phyloP scores from a whole-genome alignment of 371 early-diverging fungal genomes.

The Apophysomyces sp. region DNA sequence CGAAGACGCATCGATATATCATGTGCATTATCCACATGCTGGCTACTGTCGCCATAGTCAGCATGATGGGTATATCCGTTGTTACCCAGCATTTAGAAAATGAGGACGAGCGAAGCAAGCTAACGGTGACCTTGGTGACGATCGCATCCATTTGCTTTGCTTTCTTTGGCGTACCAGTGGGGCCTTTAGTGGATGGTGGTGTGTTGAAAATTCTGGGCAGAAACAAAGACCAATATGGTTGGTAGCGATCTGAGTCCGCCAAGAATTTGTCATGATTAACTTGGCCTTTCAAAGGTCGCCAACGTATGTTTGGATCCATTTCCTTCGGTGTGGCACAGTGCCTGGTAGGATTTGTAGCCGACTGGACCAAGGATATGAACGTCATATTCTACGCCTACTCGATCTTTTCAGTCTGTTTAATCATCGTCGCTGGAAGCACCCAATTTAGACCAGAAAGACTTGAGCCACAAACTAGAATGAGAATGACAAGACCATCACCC shows the following conservation, averaged over 20 bases:
- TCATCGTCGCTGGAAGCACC: constrained; percentile 41
- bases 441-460: constrained; percentile 46
- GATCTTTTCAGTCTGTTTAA: constrained; percentile 41
- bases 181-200: constrained; percentile 52
- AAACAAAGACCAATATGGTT: constrained; percentile 52
- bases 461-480: constrained; percentile 1
- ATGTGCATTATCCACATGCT: constrained; percentile 53
- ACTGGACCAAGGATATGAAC: constrained; percentile 52
- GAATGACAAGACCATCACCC: not conserved
- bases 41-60: constrained; percentile 51
- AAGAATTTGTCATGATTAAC: not conserved
- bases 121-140: constrained; percentile 41
- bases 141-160: constrained; percentile 51
- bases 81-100: constrained; percentile 32
- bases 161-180: constrained; percentile 53
- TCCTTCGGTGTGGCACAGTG: constrained; percentile 50
- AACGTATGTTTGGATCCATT: constrained; percentile 56
- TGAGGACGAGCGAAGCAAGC: constrained; percentile 21
- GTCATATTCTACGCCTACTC: constrained; percentile 52
- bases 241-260: not conserved
- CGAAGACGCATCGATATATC: constrained; percentile 47
- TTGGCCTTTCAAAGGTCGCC: constrained; percentile 26
- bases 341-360: constrained; percentile 45
- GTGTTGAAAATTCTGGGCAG: constrained; percentile 49
- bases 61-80: constrained; percentile 52